phyloP scores from a whole-genome alignment of 805 yeast genomes.

The Saturnispora silvae region DNA sequence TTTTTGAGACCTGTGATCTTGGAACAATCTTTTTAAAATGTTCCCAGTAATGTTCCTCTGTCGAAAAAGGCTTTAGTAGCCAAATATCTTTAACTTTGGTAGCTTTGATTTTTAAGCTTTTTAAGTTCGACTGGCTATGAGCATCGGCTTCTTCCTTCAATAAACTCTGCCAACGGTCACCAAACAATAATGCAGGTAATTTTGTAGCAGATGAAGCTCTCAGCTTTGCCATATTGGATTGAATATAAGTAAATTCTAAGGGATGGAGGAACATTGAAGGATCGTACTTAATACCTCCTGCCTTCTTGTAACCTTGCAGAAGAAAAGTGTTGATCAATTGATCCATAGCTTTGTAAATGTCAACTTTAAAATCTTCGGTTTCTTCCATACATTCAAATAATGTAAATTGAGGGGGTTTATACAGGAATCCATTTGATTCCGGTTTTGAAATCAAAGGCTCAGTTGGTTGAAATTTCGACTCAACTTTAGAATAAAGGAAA shows the following conservation, averaged over 20 bases:
- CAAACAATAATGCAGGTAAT: constrained; percentile 15
- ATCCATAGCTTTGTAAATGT: constrained; percentile 11
- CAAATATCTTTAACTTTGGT: constrained; percentile 12
- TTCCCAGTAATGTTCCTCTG: constrained; percentile 13
- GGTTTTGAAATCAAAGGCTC: constrained; percentile 5
- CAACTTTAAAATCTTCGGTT: constrained; percentile 4
- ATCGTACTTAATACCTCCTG: constrained; percentile 12
- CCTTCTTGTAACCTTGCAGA: constrained; percentile 14
- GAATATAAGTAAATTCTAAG: constrained; percentile 18
- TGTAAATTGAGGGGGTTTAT: constrained; percentile 14
- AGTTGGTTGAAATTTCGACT: constrained; percentile 2
- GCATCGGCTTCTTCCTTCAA: constrained; percentile 3
- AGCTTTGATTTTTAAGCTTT: constrained; percentile 7
- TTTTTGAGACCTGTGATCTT: constrained; percentile 7
- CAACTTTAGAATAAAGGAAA: constrained; percentile 11
- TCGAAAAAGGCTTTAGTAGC: constrained; percentile 13
- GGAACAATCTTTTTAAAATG: constrained; percentile 15
- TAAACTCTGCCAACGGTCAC: constrained; percentile 11
- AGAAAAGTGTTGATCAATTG: constrained; percentile 14
- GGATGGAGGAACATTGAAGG: constrained; percentile 17
- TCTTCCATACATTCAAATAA: constrained; percentile 10
- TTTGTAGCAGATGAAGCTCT: constrained; percentile 2
- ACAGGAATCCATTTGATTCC: constrained; percentile 10
- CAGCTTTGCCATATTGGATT: constrained; percentile 9
- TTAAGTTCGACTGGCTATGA: neutral